Evolutionary conservation across 1,284 basidiomycete genomes (phyloP), one percentile per base, ranked within the genome.

Genomic region (Cystobasidium sp.): DNA sequence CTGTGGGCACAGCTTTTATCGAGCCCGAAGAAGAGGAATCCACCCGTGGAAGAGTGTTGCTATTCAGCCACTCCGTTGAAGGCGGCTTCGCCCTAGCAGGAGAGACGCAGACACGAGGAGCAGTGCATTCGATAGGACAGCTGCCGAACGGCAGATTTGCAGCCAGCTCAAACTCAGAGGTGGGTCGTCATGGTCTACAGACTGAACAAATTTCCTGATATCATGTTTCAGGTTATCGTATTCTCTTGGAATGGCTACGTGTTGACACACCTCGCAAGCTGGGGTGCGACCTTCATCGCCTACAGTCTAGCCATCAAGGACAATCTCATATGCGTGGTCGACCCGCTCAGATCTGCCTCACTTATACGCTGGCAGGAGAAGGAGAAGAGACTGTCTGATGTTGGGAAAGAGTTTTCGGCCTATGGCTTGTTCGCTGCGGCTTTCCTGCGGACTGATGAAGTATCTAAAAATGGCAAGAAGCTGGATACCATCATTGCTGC

Each of bases 341-440:
- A 97, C 80, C 89, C 90, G 1, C 88, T 96, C 69, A 88, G 89
- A 79, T 94, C 93, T 1, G 85, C 97, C 10, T 90, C 92, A 6
- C 80, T 92, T 3, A 83, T 96, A 18, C 86, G 87, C 59, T 81
- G 83, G 22, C 80, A 90, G 39, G 79, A 81, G 0, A 85, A 82
- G 6, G 79, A 71, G 1, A 81, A 83, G 5, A 84, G 85, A 75
- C 82, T 96, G 1, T 81, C 85, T 70, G 87, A 87, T 31, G 83
- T 91, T 47, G 90, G 90, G 20, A 87, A 89, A 78, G 92, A 97
- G 82, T 91, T 91, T 82, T 86, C 88, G 0, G 88, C 92, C 5
- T 83, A 84, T 41, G 87, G 86, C 24, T 85, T 95, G 53, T 87
- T 94, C 51, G 90, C 89, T 47, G 88, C 89, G 0, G 92, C 93